These are phyloP conservation scores for Mortierella sp. DNA, from an alignment of 371 early-diverging fungal species.

Conservation along the genomic window DNA sequence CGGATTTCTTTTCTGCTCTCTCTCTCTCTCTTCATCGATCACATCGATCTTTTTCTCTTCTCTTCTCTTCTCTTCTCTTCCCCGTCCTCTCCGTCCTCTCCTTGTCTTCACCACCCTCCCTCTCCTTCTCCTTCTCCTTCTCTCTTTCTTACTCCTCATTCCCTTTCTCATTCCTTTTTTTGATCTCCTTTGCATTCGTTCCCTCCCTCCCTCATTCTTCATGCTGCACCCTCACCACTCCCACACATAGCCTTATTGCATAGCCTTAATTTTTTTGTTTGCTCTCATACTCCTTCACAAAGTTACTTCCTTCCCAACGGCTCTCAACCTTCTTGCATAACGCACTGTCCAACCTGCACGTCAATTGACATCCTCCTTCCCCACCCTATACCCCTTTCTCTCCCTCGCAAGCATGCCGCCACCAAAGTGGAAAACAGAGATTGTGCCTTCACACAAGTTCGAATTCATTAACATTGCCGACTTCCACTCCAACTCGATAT, in stretches of 20 bases:
- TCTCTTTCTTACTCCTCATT: neutral
- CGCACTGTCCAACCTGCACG: neutral
- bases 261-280: neutral
- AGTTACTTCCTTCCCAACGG: neutral
- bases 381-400: neutral
- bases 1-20: neutral
- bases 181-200: neutral
- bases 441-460: constrained; percentile 72
- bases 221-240: neutral
- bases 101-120: neutral
- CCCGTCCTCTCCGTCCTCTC: neutral
- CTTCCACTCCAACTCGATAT: constrained; percentile 25
- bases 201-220: neutral
- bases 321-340: constrained; percentile 3
- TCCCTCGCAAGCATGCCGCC: constrained; percentile 7
- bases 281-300: neutral
- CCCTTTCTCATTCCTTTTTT: neutral
- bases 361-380: neutral
- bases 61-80: neutral
- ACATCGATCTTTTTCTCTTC: neutral
- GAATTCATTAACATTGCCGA: constrained; percentile 63
- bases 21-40: neutral
- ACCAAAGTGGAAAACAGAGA: constrained; percentile 71
- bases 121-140: neutral
- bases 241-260: neutral